Conservation (phyloP, 1,139 yeast species). For the Yamadazyma sp. region DNA sequence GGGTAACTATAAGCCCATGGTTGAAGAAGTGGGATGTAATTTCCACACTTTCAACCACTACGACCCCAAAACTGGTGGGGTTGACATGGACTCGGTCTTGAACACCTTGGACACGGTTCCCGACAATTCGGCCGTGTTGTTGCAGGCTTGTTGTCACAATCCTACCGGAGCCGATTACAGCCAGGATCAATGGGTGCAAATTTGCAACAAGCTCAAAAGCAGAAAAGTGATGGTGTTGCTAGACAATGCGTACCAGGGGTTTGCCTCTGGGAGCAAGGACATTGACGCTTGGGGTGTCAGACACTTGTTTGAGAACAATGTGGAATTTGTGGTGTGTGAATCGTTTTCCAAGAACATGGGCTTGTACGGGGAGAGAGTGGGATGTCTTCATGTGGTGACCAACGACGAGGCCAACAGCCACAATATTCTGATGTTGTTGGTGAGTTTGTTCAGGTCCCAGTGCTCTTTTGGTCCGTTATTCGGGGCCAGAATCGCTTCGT, state of each 20-base stretch:
- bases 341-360: conserved; percentile 50
- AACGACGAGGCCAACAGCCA: conserved; percentile 21
- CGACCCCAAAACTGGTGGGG: conserved; percentile 24
- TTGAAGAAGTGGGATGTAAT: conserved; percentile 31
- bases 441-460: conserved; percentile 34
- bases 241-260: conserved; percentile 95
- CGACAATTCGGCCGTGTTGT: conserved; percentile 40
- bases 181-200: conserved; percentile 72
- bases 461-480: conserved; percentile 49
- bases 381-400: conserved; percentile 40
- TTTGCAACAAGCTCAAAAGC: conserved; percentile 57
- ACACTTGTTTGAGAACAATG: conserved; percentile 20
- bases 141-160: conserved; percentile 96
- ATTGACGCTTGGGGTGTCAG: conserved; percentile 31
- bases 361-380: conserved; percentile 45
- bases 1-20: conserved; percentile 41
- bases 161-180: conserved; percentile 95
- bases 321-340: conserved; percentile 39
- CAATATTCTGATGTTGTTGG: conserved; percentile 27
- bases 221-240: conserved; percentile 69
- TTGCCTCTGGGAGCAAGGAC: conserved; percentile 56
- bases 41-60: conserved; percentile 33
- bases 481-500: conserved; percentile 42
- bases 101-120: conserved; percentile 32
- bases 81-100: conserved; percentile 30